These are phyloP conservation scores for Barnettozyma botsteinii DNA, from an alignment of 805 yeast genomes.

Conservation along the genomic window DNA sequence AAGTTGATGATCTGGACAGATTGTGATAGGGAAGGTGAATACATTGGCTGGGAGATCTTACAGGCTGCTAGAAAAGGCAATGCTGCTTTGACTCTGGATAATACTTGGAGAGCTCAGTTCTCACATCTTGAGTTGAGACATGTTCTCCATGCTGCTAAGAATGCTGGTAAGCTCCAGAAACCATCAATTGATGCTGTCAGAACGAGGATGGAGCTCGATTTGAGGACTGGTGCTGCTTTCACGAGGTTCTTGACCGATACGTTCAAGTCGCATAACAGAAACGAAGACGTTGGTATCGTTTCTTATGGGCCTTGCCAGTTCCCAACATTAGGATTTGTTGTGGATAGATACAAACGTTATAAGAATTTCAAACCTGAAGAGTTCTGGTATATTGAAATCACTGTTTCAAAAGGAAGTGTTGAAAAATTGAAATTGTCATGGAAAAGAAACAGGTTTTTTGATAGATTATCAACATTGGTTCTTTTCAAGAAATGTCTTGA, in stretches of 20 bases:
- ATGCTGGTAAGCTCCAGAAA: slow-evolving; percentile 59
- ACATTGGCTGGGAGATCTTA: slow-evolving; percentile 78
- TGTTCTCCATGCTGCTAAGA: slow-evolving; percentile 64
- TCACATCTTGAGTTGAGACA: slow-evolving; percentile 82
- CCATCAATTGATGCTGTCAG: slow-evolving; percentile 76
- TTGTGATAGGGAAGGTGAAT: slow-evolving; percentile 96
- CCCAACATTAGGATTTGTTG: slow-evolving; percentile 95
- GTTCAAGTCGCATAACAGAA: slow-evolving; percentile 30
- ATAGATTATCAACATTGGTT: slow-evolving; percentile 55
- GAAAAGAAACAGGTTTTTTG: slow-evolving; percentile 69
- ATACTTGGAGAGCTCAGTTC: slow-evolving; percentile 71
- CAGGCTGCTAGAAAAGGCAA: slow-evolving; percentile 57
- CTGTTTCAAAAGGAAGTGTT: slow-evolving; percentile 32
- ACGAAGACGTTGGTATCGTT: slow-evolving; percentile 17
- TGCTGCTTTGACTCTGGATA: slow-evolving; percentile 37
- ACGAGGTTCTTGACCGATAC: slow-evolving; percentile 70
- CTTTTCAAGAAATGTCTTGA: slow-evolving; percentile 65
- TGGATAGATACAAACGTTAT: slow-evolving; percentile 79
- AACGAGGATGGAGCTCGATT: slow-evolving; percentile 80
- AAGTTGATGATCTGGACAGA: slow-evolving; percentile 94
- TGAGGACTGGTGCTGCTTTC: slow-evolving; percentile 83
- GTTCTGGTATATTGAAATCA: slow-evolving; percentile 70
- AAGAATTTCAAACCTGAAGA: slow-evolving; percentile 66
- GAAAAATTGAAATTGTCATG: slow-evolving; percentile 47
- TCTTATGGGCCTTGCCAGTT: slow-evolving; percentile 96